Conservation (phyloP, 2,329 filamentous ascomycete species). For the Nigrospora oryzae region DNA sequence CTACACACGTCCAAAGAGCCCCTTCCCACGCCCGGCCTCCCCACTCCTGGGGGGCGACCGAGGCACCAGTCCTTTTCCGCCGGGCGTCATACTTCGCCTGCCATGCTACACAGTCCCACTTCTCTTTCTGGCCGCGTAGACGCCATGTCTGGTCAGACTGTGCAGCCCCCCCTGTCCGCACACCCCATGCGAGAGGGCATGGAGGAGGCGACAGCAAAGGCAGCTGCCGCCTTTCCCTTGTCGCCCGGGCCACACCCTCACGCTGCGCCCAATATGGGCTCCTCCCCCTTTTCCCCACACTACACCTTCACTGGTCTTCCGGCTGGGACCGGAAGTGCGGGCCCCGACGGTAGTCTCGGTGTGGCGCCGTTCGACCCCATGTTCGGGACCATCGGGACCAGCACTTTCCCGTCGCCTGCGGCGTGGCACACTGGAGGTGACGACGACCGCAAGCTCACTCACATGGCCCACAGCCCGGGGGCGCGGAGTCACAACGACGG, state of each 20-base stretch:
- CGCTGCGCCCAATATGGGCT: conserved; percentile 20
- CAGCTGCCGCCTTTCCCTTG: conserved; percentile 26
- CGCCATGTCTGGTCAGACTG: conserved; percentile 14
- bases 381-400: conserved; percentile 48
- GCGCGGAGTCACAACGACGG: conserved; percentile 40
- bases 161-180: conserved; percentile 12
- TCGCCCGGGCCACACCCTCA: conserved; percentile 17
- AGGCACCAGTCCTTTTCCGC: conserved; percentile 30
- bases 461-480: conserved; percentile 32
- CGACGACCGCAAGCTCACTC: conserved; percentile 28
- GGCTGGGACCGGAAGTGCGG: conserved; percentile 8
- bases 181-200: conserved; percentile 23
- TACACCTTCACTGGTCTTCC: conserved; percentile 31
- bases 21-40: conserved; percentile 18
- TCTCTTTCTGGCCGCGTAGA: conserved; percentile 27
- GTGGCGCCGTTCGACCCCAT: conserved; percentile 44
- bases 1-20: conserved; percentile 21
- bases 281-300: conserved; percentile 30
- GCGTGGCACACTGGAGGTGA: conserved; percentile 38
- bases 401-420: conserved; percentile 42
- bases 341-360: conserved; percentile 16
- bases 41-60: conserved; percentile 19
- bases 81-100: conserved; percentile 28
- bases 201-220: conserved; percentile 23
- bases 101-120: conserved; percentile 27